A percentile compares a stretch with the other conserved stretches of the same genome.
phyloP scores from a whole-genome alignment of 345 rosid genomes.

The Rhodomyrtus tomentosa region DNA sequence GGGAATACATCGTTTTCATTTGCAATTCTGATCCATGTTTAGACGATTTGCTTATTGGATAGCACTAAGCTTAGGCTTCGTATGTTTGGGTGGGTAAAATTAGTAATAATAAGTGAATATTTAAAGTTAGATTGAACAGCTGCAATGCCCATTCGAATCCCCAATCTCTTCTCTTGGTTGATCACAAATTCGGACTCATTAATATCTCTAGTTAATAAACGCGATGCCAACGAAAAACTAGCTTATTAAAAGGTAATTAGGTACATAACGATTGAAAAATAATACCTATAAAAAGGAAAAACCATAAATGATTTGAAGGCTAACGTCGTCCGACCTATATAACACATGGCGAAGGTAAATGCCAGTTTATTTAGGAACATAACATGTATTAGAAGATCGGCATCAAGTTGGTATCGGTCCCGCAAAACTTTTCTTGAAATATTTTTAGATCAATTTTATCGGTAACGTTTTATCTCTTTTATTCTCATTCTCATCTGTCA shows the following conservation, averaged over 20 bases:
- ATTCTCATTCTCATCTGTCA: neutral
- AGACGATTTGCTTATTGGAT: neutral
- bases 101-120: neutral
- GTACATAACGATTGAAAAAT: neutral
- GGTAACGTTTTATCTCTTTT: neutral
- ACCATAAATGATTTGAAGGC: accelerated
- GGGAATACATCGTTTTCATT: neutral
- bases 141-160: neutral
- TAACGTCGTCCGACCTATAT: accelerated
- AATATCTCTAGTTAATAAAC: neutral
- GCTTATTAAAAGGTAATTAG: neutral
- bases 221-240: neutral
- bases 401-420: neutral
- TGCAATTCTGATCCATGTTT: neutral
- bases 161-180: neutral
- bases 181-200: neutral
- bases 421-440: neutral
- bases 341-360: neutral
- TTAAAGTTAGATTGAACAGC: neutral
- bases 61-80: neutral
- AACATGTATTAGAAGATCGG: neutral
- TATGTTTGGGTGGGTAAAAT: neutral
- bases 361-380: neutral
- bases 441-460: neutral
- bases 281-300: neutral